Percentiles rank a stretch among this genome's conserved stretches.
Conservation (phyloP, 2,329 filamentous ascomycete genomes). For the Didymella lethalis region DNA sequence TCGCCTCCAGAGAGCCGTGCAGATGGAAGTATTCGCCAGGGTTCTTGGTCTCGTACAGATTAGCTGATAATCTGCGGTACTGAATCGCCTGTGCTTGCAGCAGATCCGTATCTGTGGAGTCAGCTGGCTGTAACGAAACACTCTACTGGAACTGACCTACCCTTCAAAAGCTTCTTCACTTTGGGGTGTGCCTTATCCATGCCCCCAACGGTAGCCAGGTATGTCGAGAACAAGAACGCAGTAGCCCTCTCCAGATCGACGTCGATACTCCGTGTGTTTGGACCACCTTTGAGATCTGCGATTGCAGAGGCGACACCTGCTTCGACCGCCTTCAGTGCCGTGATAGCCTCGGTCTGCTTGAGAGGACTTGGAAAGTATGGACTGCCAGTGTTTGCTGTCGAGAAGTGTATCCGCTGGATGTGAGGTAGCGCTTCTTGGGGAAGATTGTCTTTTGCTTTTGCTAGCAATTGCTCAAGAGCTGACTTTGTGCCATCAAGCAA, state of each 20-base stretch:
- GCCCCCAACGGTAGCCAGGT: constrained; percentile 64
- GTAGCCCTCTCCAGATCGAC: constrained; percentile 64
- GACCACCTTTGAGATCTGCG: constrained; percentile 62
- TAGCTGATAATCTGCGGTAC: constrained; percentile 76
- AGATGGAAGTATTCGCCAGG: constrained; percentile 76
- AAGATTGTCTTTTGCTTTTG: constrained; percentile 44
- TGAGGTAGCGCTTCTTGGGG: constrained; percentile 44
- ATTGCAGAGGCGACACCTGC: constrained; percentile 67
- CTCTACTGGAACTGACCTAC: constrained; percentile 27
- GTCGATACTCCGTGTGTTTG: constrained; percentile 53
- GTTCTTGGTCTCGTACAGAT: constrained; percentile 73
- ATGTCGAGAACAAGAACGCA: constrained; percentile 66
- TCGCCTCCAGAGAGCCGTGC: constrained; percentile 76
- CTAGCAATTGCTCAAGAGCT: constrained; percentile 45
- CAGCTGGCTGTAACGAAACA: constrained; percentile 22
- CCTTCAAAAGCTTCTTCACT: constrained; percentile 58
- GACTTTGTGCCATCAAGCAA: constrained; percentile 46
- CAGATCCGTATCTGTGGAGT: constrained; percentile 71
- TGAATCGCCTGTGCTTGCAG: constrained; percentile 73
- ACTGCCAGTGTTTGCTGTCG: constrained; percentile 49
- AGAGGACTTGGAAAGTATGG: constrained; percentile 57
- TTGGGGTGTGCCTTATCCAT: constrained; percentile 54
- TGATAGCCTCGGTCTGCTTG: constrained; percentile 62
- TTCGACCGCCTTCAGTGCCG: constrained; percentile 67
- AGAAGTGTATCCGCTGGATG: constrained; percentile 43